phyloP scores from a whole-genome alignment of 257 asterid species.

The Nicotiana otophora region DNA sequence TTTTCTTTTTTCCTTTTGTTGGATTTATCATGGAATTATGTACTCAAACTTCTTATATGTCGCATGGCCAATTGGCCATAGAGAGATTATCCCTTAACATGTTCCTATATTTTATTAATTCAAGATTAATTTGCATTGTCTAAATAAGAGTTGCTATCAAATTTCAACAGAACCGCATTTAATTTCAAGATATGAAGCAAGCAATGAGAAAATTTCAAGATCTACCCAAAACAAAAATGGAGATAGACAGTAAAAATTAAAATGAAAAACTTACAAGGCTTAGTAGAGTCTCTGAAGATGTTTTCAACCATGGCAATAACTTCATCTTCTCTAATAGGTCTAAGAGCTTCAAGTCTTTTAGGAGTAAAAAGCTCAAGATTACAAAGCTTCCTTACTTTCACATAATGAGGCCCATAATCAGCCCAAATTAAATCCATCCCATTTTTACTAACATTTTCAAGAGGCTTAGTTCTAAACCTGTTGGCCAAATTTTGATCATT shows the following conservation, averaged over 20 bases:
- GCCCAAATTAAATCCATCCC: conserved; percentile 88
- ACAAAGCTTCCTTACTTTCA: conserved; percentile 72
- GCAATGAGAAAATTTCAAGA: too few relatives aligned
- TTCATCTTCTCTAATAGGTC: conserved; percentile 83
- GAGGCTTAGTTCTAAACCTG: conserved; percentile 22
- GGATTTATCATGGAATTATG: too few relatives aligned
- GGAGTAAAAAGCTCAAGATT: conserved; percentile 72
- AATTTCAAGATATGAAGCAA: too few relatives aligned
- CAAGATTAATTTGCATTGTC: too few relatives aligned
- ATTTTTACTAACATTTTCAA: conserved; percentile 51
- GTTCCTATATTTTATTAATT: too few relatives aligned
- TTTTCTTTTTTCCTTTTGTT: too few relatives aligned
- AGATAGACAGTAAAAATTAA: not conserved
- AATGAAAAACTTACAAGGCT: conserved; percentile 36
- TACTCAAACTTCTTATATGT: too few relatives aligned
- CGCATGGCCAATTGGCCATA: too few relatives aligned
- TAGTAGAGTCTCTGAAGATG: conserved; percentile 44
- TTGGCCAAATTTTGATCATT: conserved; percentile 34
- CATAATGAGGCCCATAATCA: conserved; percentile 87
- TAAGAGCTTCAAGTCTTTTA: conserved; percentile 62
- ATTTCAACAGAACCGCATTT: too few relatives aligned
- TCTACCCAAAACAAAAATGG: not conserved
- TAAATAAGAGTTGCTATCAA: too few relatives aligned
- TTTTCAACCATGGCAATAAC: conserved; percentile 71
- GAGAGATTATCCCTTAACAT: too few relatives aligned